Conservation (phyloP, 441 rosid genomes). For the Hura crepitans region DNA sequence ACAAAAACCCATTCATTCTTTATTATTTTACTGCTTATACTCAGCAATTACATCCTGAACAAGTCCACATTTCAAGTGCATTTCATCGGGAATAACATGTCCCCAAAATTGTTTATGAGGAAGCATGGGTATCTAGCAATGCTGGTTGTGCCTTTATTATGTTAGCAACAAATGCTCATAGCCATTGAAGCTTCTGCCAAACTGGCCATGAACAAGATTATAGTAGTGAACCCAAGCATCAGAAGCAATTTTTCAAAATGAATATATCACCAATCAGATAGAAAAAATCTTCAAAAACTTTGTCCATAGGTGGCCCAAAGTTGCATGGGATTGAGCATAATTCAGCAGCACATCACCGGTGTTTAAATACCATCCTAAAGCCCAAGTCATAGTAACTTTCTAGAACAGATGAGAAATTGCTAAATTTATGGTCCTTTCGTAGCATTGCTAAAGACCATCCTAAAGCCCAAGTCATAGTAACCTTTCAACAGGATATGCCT, state of each 20-base stretch:
- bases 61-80: not conserved
- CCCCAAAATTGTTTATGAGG: too few relatives aligned
- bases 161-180: not conserved
- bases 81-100: too few relatives aligned
- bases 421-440: too few relatives aligned
- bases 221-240: not conserved
- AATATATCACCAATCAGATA: not conserved
- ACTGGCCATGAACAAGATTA: not conserved
- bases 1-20: not conserved
- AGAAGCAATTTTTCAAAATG: not conserved
- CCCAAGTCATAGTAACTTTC: not conserved
- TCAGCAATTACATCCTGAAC: not conserved
- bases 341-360: not conserved
- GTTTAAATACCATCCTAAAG: not conserved
- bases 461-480: not conserved
- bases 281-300: not conserved
- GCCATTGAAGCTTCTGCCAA: not conserved
- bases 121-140: conserved; percentile 3
- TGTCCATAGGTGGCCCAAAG: too few relatives aligned
- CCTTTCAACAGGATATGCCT: not conserved
- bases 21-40: not conserved
- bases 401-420: not conserved
- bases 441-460: not conserved
- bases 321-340: not conserved
- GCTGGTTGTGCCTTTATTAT: not conserved